Conservation (phyloP, 2,329 filamentous ascomycete species). For the Sporothrix globosa region DNA sequence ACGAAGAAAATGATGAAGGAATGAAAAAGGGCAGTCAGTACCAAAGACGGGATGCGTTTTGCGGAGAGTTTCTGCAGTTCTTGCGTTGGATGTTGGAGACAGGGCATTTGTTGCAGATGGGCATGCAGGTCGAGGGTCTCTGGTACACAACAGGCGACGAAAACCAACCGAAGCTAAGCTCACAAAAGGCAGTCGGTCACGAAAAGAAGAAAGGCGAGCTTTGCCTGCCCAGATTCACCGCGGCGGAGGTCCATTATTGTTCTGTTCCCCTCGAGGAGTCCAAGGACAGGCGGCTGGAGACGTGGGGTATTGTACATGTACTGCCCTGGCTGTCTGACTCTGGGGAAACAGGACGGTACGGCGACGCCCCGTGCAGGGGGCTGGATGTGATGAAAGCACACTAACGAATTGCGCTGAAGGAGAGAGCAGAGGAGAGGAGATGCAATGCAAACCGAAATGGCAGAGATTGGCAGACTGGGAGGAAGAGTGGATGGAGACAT, state of each 20-base stretch:
- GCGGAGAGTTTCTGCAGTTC: conserved; percentile 1
- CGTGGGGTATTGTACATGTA: not conserved
- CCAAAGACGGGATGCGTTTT: conserved; percentile 5
- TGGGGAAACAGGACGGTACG: conserved; percentile 19
- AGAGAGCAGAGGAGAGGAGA: not conserved
- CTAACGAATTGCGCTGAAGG: conserved; percentile 13
- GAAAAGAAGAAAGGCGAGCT: not conserved
- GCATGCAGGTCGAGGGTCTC: not conserved
- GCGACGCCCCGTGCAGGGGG: conserved; percentile 8
- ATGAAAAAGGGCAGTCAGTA: not conserved
- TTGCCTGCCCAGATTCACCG: not conserved
- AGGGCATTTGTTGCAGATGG: not conserved
- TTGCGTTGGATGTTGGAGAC: not conserved
- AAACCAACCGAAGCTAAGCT: not conserved
- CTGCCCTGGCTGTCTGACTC: not conserved
- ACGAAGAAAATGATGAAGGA: not conserved
- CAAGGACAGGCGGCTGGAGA: not conserved
- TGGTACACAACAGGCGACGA: not conserved
- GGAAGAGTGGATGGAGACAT: not conserved
- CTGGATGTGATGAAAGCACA: conserved; percentile 19
- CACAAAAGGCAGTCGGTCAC: conserved; percentile 3
- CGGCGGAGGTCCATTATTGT: not conserved
- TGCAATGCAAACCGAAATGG: not conserved
- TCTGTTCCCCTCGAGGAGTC: not conserved
- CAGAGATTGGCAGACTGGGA: conserved; percentile 7